Evolutionary conservation across 306 rosid genomes (phyloP).

Genomic region (Biancaea sappan): DNA sequence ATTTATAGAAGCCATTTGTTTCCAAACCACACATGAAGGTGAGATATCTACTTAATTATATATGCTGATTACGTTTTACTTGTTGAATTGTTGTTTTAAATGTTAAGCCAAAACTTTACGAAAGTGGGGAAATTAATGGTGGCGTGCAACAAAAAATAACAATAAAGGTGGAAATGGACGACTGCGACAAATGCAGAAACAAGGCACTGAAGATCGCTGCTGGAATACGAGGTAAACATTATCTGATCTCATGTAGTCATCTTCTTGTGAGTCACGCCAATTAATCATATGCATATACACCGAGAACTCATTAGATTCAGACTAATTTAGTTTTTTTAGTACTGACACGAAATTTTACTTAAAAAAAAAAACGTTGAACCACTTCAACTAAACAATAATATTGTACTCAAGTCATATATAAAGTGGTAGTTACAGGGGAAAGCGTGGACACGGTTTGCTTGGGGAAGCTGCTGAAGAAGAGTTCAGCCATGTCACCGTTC

Average conservation of each 20-base stretch:
- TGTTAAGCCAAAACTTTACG: neutral
- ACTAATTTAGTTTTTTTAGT: too few relatives aligned
- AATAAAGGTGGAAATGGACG: neutral
- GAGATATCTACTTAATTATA: neutral
- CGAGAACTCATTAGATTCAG: too few relatives aligned
- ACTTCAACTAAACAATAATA: too few relatives aligned
- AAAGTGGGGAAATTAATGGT: neutral
- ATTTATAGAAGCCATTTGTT: neutral
- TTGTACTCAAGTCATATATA: too few relatives aligned
- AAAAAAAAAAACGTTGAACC: too few relatives aligned
- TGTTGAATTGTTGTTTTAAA: neutral
- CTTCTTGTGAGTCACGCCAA: too few relatives aligned
- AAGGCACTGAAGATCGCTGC: constrained; percentile 1
- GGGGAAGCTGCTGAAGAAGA: constrained; percentile 34
- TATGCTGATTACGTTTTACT: neutral
- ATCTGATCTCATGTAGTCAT: too few relatives aligned
- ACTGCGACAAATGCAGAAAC: neutral
- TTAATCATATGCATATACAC: too few relatives aligned
- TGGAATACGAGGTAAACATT: neutral
- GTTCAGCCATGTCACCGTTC: constrained; percentile 22
- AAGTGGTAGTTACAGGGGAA: neutral
- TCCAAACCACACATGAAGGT: constrained; percentile 8
- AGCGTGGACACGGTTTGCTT: constrained; percentile 15
- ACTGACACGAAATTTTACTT: too few relatives aligned
- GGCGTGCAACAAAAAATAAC: constrained; percentile 15